Conservation (phyloP, 2,329 filamentous ascomycete genomes). For the Penicillium hesseltinei region DNA sequence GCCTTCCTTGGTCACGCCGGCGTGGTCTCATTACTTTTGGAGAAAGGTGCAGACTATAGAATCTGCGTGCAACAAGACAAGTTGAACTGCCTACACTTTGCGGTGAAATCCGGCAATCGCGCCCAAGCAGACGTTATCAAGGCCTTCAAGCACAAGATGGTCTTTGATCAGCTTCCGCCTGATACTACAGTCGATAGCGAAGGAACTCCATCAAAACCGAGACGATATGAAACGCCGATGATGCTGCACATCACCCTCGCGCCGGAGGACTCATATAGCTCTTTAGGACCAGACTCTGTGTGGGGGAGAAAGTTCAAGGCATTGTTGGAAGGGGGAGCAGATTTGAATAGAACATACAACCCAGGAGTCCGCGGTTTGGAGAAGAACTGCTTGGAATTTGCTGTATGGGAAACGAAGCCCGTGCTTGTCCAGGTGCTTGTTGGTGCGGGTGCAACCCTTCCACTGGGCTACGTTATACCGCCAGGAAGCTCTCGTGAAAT, state of each 20-base stretch:
- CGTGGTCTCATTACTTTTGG: not conserved
- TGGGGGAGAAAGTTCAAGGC: not conserved
- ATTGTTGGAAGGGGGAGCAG: not conserved
- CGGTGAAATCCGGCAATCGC: not conserved
- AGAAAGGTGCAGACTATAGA: not conserved
- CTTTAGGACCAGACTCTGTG: not conserved
- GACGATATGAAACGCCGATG: not conserved
- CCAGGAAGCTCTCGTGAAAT: not conserved
- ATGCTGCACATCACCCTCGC: not conserved
- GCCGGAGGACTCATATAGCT: not conserved
- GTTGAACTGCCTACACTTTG: conserved; percentile 1
- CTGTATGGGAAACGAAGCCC: not conserved
- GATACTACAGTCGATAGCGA: not conserved
- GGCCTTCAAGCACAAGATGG: not conserved
- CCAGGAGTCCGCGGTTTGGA: not conserved
- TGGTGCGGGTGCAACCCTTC: not conserved
- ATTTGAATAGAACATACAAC: not conserved
- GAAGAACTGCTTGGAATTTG: not conserved
- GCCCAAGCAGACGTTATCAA: not conserved
- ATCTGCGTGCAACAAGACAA: not conserved
- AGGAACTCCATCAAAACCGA: not conserved
- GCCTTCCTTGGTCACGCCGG: not conserved
- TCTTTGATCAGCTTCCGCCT: not conserved
- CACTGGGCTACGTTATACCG: not conserved
- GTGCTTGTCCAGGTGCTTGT: not conserved